Evolutionary conservation across 306 rosid genomes (phyloP).

Genomic region (Acmispon strigosus): DNA sequence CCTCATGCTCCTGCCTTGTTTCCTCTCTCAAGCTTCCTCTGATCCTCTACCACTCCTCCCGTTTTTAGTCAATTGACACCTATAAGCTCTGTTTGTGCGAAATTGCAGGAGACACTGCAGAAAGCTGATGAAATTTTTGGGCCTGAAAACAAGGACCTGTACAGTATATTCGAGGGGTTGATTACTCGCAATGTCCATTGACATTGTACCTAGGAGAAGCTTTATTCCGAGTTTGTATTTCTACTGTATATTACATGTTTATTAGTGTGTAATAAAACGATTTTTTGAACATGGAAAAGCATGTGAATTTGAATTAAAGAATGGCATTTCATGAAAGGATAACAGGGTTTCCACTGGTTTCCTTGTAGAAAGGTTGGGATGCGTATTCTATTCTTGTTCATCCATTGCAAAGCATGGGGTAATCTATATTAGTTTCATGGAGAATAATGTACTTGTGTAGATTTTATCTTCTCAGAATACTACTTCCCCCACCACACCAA

Average conservation of each 20-base stretch:
- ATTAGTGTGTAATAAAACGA: conserved; percentile 18
- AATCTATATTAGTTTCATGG: too few relatives aligned
- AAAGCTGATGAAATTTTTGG: conserved; percentile 92
- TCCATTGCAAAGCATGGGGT: too few relatives aligned
- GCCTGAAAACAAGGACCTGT: conserved; percentile 81
- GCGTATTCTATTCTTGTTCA: too few relatives aligned
- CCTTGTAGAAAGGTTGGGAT: too few relatives aligned
- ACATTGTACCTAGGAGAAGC: conserved; percentile 10
- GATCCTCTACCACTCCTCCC: neutral
- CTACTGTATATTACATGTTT: conserved; percentile 16
- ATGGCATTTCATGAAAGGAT: neutral
- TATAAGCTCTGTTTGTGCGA: neutral
- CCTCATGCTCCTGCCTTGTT: neutral
- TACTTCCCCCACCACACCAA: too few relatives aligned
- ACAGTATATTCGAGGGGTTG: conserved; percentile 76
- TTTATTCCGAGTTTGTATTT: conserved; percentile 17
- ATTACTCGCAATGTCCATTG: conserved; percentile 72
- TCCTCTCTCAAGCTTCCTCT: neutral
- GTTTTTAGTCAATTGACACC: neutral
- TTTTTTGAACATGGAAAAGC: conserved; percentile 28
- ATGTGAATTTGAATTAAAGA: conserved; percentile 12
- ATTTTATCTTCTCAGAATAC: too few relatives aligned
- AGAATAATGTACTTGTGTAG: too few relatives aligned
- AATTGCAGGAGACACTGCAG: conserved; percentile 71
- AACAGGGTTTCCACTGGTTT: too few relatives aligned